Percentiles rank a stretch among this genome's conserved stretches.
These are phyloP conservation scores for Xylariaceae sp. DNA, from an alignment of 2,329 filamentous ascomycete species.

Conservation along the genomic window DNA sequence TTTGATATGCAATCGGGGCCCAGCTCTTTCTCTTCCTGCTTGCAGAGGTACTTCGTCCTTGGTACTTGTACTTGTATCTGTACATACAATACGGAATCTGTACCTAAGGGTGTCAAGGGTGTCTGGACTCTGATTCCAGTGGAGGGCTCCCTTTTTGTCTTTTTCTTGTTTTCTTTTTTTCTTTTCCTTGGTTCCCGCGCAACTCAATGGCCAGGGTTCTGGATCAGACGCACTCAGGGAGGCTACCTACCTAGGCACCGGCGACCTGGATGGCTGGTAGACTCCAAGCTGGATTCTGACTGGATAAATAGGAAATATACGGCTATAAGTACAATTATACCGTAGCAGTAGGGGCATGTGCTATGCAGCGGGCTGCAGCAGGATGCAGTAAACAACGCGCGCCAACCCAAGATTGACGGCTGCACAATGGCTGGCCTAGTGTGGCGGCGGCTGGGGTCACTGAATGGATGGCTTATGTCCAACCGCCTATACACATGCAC, in stretches of 20 bases:
- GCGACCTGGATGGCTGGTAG: conserved; percentile 1
- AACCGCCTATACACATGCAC: conserved; percentile 19
- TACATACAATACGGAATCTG: background rate
- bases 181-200: background rate
- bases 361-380: conserved; percentile 6
- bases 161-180: background rate
- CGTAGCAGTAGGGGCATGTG: conserved; percentile 6
- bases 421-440: background rate
- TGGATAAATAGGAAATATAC: conserved; percentile 7
- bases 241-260: conserved; percentile 4
- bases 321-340: conserved; percentile 20
- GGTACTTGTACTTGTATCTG: conserved; percentile 4
- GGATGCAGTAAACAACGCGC: conserved; percentile 3
- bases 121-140: background rate
- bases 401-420: conserved; percentile 1
- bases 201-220: background rate
- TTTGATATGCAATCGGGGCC: background rate
- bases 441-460: conserved; percentile 1
- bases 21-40: conserved; percentile 8
- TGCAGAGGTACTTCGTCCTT: background rate
- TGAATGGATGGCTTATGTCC: conserved; percentile 9
- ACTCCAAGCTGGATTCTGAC: background rate
- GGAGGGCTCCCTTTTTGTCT: background rate
- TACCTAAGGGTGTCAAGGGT: background rate
- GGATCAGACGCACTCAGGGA: background rate